Percentiles rank a stretch among this genome's conserved stretches.
These are phyloP conservation scores for Kingdonia uniflora DNA, from an alignment of 164 flowering plant species.

Conservation along the genomic window DNA sequence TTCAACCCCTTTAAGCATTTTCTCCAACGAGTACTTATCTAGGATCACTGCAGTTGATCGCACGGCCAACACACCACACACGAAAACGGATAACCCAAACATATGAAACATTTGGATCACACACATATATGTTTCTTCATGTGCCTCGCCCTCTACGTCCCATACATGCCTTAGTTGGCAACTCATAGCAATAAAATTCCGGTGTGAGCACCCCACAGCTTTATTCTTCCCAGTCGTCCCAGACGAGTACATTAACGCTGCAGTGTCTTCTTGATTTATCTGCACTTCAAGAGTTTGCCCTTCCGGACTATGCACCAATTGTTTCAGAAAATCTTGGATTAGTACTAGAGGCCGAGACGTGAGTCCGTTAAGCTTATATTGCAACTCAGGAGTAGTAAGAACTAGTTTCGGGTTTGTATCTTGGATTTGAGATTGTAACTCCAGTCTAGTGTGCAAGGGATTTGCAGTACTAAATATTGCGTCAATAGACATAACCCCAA, in stretches of 20 bases:
- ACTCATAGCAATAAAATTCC: conserved; percentile 16
- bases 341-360: conserved; percentile 1
- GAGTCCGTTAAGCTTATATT: conserved; percentile 16
- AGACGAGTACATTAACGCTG: conserved; percentile 25
- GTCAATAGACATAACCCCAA: conserved; percentile 19
- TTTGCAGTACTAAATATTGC: conserved; percentile 22
- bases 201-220: conserved; percentile 20
- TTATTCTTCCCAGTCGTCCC: conserved; percentile 29
- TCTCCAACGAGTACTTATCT: conserved; percentile 15
- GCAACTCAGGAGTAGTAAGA: conserved; percentile 12
- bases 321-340: conserved; percentile 7
- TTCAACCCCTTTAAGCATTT: conserved; percentile 15
- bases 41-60: conserved; percentile 15
- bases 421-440: conserved; percentile 14
- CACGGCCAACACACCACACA: conserved; percentile 18
- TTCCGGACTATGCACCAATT: conserved; percentile 1
- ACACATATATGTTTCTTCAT: conserved; percentile 19
- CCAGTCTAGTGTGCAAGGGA: conserved; percentile 15
- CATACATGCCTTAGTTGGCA: conserved; percentile 16
- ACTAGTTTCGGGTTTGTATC: conserved; percentile 17
- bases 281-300: background rate
- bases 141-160: conserved; percentile 7
- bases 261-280: conserved; percentile 11
- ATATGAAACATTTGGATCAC: conserved; percentile 24
- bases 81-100: conserved; percentile 24